A percentile compares a stretch with the other conserved stretches of the same genome.
phyloP scores from a whole-genome alignment of 2,329 filamentous ascomycete genomes.

The Didymosphaeria variabile region DNA sequence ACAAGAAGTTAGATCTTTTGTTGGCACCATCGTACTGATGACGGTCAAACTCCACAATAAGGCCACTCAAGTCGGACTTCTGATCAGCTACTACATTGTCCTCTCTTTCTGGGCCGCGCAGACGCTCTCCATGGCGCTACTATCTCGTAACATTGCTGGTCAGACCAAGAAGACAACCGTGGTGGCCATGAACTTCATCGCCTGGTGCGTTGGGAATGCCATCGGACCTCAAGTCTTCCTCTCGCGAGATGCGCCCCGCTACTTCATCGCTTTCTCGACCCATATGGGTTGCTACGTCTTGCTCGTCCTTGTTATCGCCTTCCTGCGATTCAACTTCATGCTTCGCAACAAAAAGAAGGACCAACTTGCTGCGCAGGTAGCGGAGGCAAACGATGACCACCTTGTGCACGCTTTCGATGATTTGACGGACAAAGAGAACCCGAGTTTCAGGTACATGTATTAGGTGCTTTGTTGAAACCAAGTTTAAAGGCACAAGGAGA shows the following conservation, averaged over 20 bases:
- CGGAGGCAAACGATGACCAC: slow-evolving; percentile 52
- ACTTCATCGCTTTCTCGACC: slow-evolving; percentile 74
- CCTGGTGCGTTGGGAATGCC: slow-evolving; percentile 74
- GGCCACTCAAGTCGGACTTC: slow-evolving; percentile 69
- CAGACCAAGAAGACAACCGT: slow-evolving; percentile 77
- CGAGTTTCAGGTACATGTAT: slow-evolving; percentile 66
- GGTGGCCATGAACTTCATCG: slow-evolving; percentile 74
- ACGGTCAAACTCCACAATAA: slow-evolving; percentile 68
- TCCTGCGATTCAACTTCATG: slow-evolving; percentile 66
- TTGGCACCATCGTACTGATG: slow-evolving; percentile 77
- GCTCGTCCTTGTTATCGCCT: slow-evolving; percentile 66
- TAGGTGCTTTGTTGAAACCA: slow-evolving; percentile 17
- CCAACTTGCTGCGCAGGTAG: slow-evolving; percentile 53
- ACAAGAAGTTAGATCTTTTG: slow-evolving; percentile 64
- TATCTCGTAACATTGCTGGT: slow-evolving; percentile 74
- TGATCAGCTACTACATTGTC: slow-evolving; percentile 79
- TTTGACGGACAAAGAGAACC: slow-evolving; percentile 69
- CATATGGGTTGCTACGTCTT: slow-evolving; percentile 74
- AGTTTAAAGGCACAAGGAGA: too few species aligned
- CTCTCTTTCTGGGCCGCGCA: slow-evolving; percentile 81
- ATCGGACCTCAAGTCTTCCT: slow-evolving; percentile 60
- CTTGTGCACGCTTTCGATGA: slow-evolving; percentile 68
- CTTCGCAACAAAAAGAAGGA: slow-evolving; percentile 69
- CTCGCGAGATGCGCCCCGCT: slow-evolving; percentile 67
- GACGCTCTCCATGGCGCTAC: slow-evolving; percentile 71